Evolutionary conservation across 345 rosid species (phyloP).

Genomic region (Populus tremula): DNA sequence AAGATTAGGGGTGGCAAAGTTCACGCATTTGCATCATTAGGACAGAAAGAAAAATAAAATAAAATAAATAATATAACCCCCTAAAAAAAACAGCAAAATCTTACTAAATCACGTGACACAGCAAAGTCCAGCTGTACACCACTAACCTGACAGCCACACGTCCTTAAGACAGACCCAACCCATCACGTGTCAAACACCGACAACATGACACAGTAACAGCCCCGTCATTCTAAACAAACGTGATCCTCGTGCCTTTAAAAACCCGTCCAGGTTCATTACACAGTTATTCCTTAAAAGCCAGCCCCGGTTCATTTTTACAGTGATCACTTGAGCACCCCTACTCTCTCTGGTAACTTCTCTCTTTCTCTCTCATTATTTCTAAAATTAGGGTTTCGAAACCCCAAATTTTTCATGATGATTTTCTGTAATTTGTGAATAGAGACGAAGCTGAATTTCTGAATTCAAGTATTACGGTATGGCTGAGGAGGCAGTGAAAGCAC

Average conservation of each 20-base stretch:
- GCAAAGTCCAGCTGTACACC: too few species aligned
- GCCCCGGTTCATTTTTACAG: background rate
- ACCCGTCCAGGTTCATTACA: background rate
- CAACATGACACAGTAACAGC: background rate
- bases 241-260: background rate
- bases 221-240: background rate
- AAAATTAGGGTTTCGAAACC: background rate
- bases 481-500: conserved; percentile 47
- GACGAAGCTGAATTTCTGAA: too few species aligned
- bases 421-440: too few species aligned
- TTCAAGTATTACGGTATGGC: background rate
- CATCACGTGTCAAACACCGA: background rate
- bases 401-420: too few species aligned
- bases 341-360: background rate
- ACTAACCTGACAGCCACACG: background rate
- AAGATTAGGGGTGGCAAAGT: too few species aligned
- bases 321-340: background rate
- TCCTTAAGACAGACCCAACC: background rate
- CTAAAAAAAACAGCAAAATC: background rate
- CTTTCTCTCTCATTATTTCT: background rate
- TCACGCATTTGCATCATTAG: too few species aligned
- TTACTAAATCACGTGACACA: too few species aligned
- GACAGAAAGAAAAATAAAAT: too few species aligned
- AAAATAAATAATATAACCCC: too few species aligned
- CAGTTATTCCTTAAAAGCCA: background rate